Evolutionary conservation across 768 basidiomycete genomes (phyloP), one percentile per base, ranked within the genome.

Genomic region (Chlorophyllum brunneum): DNA sequence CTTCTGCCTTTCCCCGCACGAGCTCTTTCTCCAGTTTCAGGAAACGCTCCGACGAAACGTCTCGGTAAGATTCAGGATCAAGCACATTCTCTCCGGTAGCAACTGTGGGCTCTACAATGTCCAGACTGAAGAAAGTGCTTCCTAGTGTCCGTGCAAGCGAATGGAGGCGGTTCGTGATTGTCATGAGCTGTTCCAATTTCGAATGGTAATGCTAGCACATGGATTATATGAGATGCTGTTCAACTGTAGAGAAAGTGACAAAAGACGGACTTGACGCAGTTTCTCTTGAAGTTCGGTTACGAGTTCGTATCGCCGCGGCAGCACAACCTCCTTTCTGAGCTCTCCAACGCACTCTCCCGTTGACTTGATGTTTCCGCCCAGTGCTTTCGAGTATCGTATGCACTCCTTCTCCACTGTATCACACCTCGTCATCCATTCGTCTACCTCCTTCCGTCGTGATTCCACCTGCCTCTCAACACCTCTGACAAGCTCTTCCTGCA

Each of bases 11-110:
- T 9, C 89, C 91, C 48, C 86, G 75, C 8, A 88, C 83, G 15
- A 93, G 77, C 61, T 94, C 91, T 63, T 88, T 86, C 73, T 94
- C 90, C 4, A 95, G 71, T 59, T 74, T 85, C 40, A 81, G 76
- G 62, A 95, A 90, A 10, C 88, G 79, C 57, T 93, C 91, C 0
- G 87, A 85, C 9, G 83, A 85, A 13, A 93, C 88, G 59, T 94
- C 88, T 20, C 79, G 74, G 60, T 80, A 75, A 4, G 77, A 70
- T 27, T 70, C 65, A 2, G 64, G 55, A 31, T 74, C 72, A 2
- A 66, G 51, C 16, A 52, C 47, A 46, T 64, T 62, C 52, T 80
- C 79, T 6, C 73, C 79, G 5, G 58, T 48, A 2, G 77, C 79
- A 13, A 68, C 61, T 0, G 66, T 65, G 18, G 77, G 73, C 51